A percentile compares a stretch with the other conserved stretches of the same genome.
Evolutionary conservation across 306 rosid species (phyloP).

Genomic region (Vachellia pachyceras): DNA sequence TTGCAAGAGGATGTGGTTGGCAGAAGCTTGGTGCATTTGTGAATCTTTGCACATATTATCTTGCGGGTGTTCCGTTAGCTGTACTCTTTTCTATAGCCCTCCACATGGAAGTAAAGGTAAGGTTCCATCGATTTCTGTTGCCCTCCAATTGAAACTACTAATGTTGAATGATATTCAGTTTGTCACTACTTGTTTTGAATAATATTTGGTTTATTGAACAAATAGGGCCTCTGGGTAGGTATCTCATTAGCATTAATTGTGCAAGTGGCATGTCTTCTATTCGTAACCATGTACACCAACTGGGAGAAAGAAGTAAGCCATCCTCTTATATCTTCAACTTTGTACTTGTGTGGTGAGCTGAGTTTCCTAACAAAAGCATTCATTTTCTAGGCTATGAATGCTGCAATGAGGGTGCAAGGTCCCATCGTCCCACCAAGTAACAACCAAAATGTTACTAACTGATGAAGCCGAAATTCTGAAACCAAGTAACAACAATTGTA

Average conservation of each 20-base stretch:
- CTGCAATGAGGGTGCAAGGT: constrained; percentile 40
- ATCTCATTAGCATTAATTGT: constrained; percentile 40
- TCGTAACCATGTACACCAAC: constrained; percentile 40
- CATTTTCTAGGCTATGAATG: constrained; percentile 47
- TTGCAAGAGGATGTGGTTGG: constrained; percentile 56
- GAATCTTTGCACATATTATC: constrained; percentile 49
- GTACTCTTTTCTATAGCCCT: constrained; percentile 36
- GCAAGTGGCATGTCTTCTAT: constrained; percentile 44
- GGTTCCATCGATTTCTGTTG: constrained; percentile 28
- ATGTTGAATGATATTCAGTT: background rate
- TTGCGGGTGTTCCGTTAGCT: constrained; percentile 42
- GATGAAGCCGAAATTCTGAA: background rate
- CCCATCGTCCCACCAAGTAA: background rate
- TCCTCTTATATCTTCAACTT: background rate
- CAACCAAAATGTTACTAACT: constrained; percentile 27
- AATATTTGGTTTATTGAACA: background rate
- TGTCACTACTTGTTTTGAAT: background rate
- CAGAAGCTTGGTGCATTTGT: constrained; percentile 51
- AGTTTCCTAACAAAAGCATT: background rate
- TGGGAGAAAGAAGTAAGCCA: constrained; percentile 56
- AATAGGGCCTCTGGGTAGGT: constrained; percentile 54
- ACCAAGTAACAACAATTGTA: constrained; percentile 29
- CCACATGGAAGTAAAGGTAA: constrained; percentile 48
- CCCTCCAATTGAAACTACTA: constrained; percentile 43
- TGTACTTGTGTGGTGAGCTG: background rate